Evolutionary conservation across 73 alveolate species (phyloP), one percentile per base, ranked within the genome.

Genomic region (Blepharisma stoltei): DNA sequence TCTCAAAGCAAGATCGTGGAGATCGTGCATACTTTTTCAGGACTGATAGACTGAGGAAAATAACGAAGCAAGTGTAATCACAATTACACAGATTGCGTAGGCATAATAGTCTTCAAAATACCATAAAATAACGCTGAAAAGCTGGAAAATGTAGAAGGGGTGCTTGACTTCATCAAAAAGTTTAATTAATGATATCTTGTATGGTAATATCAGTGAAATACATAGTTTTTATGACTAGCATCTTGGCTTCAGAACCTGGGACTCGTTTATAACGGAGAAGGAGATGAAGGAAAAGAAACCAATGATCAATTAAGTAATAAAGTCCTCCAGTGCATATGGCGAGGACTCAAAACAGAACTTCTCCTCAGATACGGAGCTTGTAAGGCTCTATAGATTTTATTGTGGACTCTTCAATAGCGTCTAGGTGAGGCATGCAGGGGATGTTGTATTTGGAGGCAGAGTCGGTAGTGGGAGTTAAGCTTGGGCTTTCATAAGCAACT

Each of bases 121-220:
- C 99, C 99, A 95, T 32, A 96, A 69, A 27, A 86, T 54, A 38
- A 80, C 84, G 38, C 85, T 67, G 50, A 80, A 77, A 6, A 81
- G 83, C 82, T 94, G 80, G 86, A 90, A 92, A 44, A 93, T 52
- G 80, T 93, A 91, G 79, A 93, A 93, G 7, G 96, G 97, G 49
- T 86, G 81, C 9, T 91, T 70, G 75, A 93, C 3, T 25, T 69
- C 79, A 0, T 65, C 70, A 7, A 89, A 43, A 27, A 89, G 80
- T n/a, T n/a, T n/a, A n/a, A n/a, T n/a, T n/a, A n/a, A n/a, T n/a
- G n/a, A n/a, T n/a, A n/a, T n/a, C 46, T 14, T 9, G 23, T 18
- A 8, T n/a, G 37, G n/a, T 18, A 60, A 60, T 14, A 60, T n/a
- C 38, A 25, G 46, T 60, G 73, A 60, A 60, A 25, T 60, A 38